Conservation (phyloP, 257 asterid species). For the Gentiana straminea region DNA sequence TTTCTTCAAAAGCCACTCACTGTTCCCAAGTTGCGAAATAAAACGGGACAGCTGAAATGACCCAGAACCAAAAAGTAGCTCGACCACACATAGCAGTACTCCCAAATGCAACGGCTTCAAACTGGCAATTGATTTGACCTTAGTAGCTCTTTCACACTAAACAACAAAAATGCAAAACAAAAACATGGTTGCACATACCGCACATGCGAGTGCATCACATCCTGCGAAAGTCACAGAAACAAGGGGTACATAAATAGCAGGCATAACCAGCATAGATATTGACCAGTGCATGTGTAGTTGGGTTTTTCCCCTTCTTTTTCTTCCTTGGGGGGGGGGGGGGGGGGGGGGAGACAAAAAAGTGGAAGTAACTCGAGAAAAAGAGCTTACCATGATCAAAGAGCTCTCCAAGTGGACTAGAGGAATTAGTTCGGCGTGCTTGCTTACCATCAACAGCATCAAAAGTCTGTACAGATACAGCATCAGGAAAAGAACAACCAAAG, state of each 20-base stretch:
- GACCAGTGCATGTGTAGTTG: too few relatives aligned
- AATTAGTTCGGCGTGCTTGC: conserved; percentile 94
- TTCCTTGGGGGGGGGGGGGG: too few relatives aligned
- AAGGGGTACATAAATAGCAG: conserved; percentile 10
- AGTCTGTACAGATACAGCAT: conserved; percentile 35
- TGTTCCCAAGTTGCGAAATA: conserved; percentile 88
- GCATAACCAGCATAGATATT: not conserved
- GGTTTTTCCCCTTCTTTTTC: too few relatives aligned
- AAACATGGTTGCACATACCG: conserved; percentile 46
- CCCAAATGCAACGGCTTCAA: conserved; percentile 84
- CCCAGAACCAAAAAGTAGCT: conserved; percentile 78
- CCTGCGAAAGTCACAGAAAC: conserved; percentile 38
- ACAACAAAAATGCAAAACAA: conserved; percentile 9
- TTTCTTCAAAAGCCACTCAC: conserved; percentile 27
- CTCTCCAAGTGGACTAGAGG: conserved; percentile 92
- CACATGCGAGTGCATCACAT: conserved; percentile 95
- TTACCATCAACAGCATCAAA: conserved; percentile 98
- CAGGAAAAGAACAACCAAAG: conserved; percentile 8
- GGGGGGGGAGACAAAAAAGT: not conserved
- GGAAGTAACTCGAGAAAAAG: not conserved
- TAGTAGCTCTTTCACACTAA: conserved; percentile 1
- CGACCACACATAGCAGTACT: conserved; percentile 87
- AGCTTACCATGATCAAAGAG: conserved; percentile 85
- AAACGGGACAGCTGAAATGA: conserved; percentile 77
- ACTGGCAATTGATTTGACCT: conserved; percentile 21